A percentile compares a stretch with the other conserved stretches of the same genome.
phyloP scores from a whole-genome alignment of 495 filamentous ascomycete species.

The Margaritispora aquatica region DNA sequence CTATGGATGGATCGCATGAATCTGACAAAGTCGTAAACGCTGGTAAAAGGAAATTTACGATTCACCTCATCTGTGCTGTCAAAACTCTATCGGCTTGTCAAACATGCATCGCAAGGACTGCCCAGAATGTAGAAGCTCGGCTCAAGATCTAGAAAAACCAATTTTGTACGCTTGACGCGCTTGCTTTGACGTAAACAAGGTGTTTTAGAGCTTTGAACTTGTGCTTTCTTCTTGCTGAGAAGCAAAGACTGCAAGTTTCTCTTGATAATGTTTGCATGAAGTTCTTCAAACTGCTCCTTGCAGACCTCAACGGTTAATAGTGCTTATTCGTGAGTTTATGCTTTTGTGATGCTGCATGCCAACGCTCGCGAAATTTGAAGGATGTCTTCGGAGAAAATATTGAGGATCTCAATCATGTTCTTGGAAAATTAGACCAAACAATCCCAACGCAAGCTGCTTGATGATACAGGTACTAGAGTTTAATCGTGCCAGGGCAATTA shows the following conservation, averaged over 20 bases:
- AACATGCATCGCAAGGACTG: not conserved
- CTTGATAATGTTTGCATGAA: not conserved
- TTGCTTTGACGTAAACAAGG: not conserved
- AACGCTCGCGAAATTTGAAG: not conserved
- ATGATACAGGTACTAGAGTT: not conserved
- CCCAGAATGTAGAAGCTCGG: not conserved
- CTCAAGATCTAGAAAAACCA: not conserved
- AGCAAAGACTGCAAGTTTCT: too few relatives aligned
- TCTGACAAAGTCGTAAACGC: too few relatives aligned
- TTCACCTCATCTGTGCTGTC: not conserved
- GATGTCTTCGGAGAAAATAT: not conserved
- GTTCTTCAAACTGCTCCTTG: too few relatives aligned
- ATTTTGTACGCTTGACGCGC: not conserved
- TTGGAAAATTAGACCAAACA: not conserved
- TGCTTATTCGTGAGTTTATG: not conserved
- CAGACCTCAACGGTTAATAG: not conserved
- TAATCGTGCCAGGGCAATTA: conserved; percentile 14
- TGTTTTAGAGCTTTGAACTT: not conserved
- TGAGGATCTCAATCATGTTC: too few relatives aligned
- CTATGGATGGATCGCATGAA: too few relatives aligned
- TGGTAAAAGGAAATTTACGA: too few relatives aligned
- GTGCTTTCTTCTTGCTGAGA: not conserved
- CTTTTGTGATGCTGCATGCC: not conserved
- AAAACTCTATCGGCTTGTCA: not conserved
- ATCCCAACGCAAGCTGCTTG: not conserved